phyloP scores from a whole-genome alignment of 805 yeast genomes.

The Starmera quercuum region DNA sequence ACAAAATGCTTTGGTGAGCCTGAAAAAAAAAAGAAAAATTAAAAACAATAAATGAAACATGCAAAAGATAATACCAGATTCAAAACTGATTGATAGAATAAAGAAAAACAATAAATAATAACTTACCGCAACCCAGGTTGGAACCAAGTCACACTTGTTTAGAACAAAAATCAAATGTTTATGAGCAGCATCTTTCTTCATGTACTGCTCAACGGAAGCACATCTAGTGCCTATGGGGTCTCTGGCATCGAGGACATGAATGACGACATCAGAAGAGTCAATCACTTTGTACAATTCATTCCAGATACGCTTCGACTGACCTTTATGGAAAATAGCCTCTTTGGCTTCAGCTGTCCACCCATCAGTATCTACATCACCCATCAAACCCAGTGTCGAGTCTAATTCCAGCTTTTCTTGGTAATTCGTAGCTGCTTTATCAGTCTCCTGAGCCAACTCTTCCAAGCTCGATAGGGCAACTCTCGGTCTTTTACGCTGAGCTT shows the following conservation, averaged over 20 bases:
- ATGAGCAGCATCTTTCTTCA: constrained; percentile 90
- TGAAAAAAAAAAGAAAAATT: constrained; percentile 5
- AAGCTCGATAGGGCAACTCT: constrained; percentile 69
- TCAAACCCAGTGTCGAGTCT: constrained; percentile 67
- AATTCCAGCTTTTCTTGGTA: constrained; percentile 74
- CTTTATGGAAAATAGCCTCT: constrained; percentile 92
- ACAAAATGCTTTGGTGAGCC: constrained; percentile 74
- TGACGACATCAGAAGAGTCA: constrained; percentile 95
- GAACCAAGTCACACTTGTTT: constrained; percentile 96
- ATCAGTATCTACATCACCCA: constrained; percentile 62
- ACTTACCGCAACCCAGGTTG: constrained; percentile 99
- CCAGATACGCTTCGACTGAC: constrained; percentile 98
- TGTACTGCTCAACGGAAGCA: constrained; percentile 85
- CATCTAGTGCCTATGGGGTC: constrained; percentile 97
- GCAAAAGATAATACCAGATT: neutral
- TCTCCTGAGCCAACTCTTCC: constrained; percentile 62
- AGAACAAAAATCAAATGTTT: constrained; percentile 91
- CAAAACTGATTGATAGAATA: neutral
- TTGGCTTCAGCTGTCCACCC: constrained; percentile 88
- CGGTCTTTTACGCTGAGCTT: constrained; percentile 88
- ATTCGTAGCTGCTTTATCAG: constrained; percentile 47
- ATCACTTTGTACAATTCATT: constrained; percentile 94
- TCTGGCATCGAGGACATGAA: constrained; percentile 94
- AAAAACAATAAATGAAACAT: neutral
- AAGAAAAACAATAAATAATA: constrained; percentile 15